A percentile compares a stretch with the other conserved stretches of the same genome.
phyloP scores from a whole-genome alignment of 1,284 basidiomycete species.

The Melampsora abietis-canadensis region DNA sequence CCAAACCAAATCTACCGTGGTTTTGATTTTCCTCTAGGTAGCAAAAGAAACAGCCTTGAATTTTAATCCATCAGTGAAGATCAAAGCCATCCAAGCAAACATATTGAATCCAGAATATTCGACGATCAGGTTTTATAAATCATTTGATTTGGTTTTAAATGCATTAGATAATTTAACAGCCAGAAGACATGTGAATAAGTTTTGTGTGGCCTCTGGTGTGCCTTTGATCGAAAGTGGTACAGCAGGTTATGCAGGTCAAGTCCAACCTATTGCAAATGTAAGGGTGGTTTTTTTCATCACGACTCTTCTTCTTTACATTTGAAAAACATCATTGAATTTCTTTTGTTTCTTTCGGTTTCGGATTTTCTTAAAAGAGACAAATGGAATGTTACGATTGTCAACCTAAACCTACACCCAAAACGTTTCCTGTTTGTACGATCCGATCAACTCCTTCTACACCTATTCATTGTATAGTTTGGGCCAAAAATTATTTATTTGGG shows the following conservation, averaged over 20 bases:
- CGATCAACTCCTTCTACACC: conserved; percentile 94
- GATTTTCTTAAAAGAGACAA: conserved; percentile 60
- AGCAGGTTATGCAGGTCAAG: conserved; percentile 83
- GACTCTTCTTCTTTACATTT: neutral
- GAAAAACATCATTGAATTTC: neutral
- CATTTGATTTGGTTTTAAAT: conserved; percentile 90
- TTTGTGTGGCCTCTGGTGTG: conserved; percentile 87
- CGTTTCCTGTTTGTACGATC: conserved; percentile 97
- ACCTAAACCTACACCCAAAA: conserved; percentile 83
- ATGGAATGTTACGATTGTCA: conserved; percentile 92
- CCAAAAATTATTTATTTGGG: conserved; percentile 95
- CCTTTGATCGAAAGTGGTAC: conserved; percentile 96
- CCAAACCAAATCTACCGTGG: too few relatives aligned
- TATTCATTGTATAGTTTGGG: conserved; percentile 99
- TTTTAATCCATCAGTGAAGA: conserved; percentile 87
- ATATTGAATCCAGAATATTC: conserved; percentile 93
- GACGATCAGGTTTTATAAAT: conserved; percentile 73
- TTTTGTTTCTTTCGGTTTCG: neutral
- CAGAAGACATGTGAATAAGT: conserved; percentile 87
- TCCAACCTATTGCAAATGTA: conserved; percentile 61
- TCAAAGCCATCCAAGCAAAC: conserved; percentile 87
- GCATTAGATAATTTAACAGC: conserved; percentile 95
- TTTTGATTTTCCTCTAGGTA: conserved; percentile 59
- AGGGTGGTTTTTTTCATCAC: conserved; percentile 57
- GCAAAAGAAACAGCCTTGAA: conserved; percentile 81